These are phyloP conservation scores for Blastomyces silverae DNA, from an alignment of 2,329 filamentous ascomycete genomes.

Conservation along the genomic window DNA sequence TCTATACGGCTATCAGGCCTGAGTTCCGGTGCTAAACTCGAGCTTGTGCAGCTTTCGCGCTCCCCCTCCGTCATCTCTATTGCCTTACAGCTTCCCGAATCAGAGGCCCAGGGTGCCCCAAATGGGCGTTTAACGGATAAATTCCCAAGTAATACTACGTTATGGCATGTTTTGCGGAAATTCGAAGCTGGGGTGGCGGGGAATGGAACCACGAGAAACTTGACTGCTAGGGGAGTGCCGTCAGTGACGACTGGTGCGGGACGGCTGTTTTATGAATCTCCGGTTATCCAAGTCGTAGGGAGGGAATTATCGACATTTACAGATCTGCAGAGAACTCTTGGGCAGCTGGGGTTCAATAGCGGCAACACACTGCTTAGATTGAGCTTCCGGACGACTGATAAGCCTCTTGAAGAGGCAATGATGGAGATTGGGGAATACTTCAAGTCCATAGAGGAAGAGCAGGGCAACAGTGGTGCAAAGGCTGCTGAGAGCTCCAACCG, in stretches of 20 bases:
- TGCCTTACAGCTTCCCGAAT: conserved; percentile 73
- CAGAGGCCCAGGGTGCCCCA: conserved; percentile 57
- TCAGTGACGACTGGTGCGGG: conserved; percentile 54
- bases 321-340: conserved; percentile 82
- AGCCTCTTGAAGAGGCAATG: conserved; percentile 80
- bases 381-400: conserved; percentile 66
- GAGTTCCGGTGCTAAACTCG: conserved; percentile 77
- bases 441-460: conserved; percentile 40
- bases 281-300: conserved; percentile 75
- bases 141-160: conserved; percentile 75
- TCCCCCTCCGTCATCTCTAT: conserved; percentile 81
- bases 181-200: conserved; percentile 73
- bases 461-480: conserved; percentile 6
- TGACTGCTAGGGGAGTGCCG: conserved; percentile 76
- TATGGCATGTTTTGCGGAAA: conserved; percentile 85
- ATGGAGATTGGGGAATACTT: conserved; percentile 71
- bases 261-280: conserved; percentile 79
- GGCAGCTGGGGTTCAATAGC: conserved; percentile 77
- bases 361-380: conserved; percentile 75
- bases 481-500: conserved; percentile 16
- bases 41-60: conserved; percentile 79
- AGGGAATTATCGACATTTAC: conserved; percentile 68
- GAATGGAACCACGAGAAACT: conserved; percentile 59
- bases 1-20: conserved; percentile 79
- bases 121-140: conserved; percentile 70